Evolutionary conservation across 148 eudicot species (phyloP), one percentile per base, ranked within the genome.

Genomic region (Beta vulgaris): DNA sequence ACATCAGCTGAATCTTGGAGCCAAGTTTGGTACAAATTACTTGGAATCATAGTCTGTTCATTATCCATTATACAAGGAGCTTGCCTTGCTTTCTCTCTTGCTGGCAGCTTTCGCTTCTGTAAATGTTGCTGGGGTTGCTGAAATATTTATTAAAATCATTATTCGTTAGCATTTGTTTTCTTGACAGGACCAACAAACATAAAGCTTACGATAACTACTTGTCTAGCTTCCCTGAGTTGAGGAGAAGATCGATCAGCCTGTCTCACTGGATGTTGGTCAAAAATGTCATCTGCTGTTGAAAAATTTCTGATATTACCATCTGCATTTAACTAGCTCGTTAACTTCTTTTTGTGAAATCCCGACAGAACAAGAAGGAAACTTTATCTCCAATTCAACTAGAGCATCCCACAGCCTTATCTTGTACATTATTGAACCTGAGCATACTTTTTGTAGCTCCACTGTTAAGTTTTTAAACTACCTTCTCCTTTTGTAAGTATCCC

Each of bases 21-120:
- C 99, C 99, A 96, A 28, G 91, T 80, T 76, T 96, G 99, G 85
- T 91, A 96, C 65, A 88, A 75, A 21, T 79, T 86, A 77, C 91
- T 91, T 31, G 98, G 93, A 54, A 96, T 88, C 76, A 96, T 87
- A 39, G 84, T 89, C 72, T 89, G 93, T 28, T 87, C 91, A 80
- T 84, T 79, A 82, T 95, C 99, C 89, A 95, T 89, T 16, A 77
- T 57, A 67, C 73, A 54, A 72, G 83, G 72, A 72, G 84, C 73
- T 68, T 81, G 75, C 73, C 81, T 86, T 81, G 80, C 83, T 78
- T 72, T 88, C 73, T 75, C 85, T 81, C 79, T 83, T 32, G 81
- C 68, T 77, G 77, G 60, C n/a, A n/a, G n/a, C 64, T 64, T 76
- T 62, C 71, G 79, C 86, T 54, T 82, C 60, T 78, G 80, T 68